phyloP scores from a whole-genome alignment of 768 basidiomycete genomes.

The Mycena chlorophos region DNA sequence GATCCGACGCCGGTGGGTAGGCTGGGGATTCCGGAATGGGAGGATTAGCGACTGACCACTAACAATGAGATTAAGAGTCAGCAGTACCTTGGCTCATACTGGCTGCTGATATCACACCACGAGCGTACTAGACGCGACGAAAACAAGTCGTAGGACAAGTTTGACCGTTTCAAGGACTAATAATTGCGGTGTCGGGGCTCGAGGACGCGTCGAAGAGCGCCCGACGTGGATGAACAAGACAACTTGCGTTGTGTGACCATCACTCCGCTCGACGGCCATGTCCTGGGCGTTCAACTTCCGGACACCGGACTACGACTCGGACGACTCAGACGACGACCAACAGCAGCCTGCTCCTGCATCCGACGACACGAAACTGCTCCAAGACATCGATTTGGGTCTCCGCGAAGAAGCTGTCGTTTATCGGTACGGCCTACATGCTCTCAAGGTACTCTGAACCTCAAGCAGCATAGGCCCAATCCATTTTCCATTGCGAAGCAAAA shows the following conservation, averaged over 20 bases:
- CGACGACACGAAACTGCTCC: conserved; percentile 32
- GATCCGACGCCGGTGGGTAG: conserved; percentile 37
- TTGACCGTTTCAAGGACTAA: conserved; percentile 11
- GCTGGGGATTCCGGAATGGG: conserved; percentile 41
- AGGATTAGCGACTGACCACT: conserved; percentile 23
- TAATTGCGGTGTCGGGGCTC: conserved; percentile 1
- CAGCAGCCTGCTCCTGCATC: conserved; percentile 7
- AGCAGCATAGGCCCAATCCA: conserved; percentile 73
- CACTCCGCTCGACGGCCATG: not conserved
- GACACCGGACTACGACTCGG: conserved; percentile 21
- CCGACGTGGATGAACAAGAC: conserved; percentile 17
- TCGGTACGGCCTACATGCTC: not conserved
- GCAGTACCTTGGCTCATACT: conserved; percentile 55
- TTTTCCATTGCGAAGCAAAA: conserved; percentile 83
- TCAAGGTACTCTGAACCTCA: too few species aligned
- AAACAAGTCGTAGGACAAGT: conserved; percentile 20
- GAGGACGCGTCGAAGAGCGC: conserved; percentile 14
- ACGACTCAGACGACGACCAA: conserved; percentile 25
- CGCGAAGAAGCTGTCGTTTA: not conserved
- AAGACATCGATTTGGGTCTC: conserved; percentile 59
- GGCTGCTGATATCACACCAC: not conserved
- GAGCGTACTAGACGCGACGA: not conserved
- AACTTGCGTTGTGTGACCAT: not conserved
- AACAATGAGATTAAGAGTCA: conserved; percentile 30
- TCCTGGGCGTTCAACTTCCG: conserved; percentile 44